Base-by-base conservation (phyloP, 2,329 filamentous ascomycete species). In the Geosmithia flava region DNA sequence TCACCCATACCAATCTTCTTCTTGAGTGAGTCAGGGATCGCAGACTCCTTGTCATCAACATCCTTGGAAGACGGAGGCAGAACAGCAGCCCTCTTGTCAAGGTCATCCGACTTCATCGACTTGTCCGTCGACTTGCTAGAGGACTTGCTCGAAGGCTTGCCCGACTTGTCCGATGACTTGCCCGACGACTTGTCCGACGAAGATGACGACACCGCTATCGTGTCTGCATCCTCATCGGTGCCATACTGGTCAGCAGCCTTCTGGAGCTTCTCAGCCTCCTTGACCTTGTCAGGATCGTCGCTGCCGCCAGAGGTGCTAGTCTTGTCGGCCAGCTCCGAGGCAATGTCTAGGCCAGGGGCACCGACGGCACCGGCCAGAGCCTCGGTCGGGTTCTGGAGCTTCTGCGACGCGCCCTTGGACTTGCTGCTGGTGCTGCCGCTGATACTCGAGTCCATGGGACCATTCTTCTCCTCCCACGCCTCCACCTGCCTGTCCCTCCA, bases 401-500 rank as follows among this genome's bases (percentile, higher is more conserved):
- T 51, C 39, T 57, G 50, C 48, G 60, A 54, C 44, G 23, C 8
- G 20, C 15, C 17, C 27, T 45, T 37, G 33, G 33, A 5, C 33
- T 11, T 37, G 33, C 11, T 13, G 44, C 29, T 45, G n/a, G 13
- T 44, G 42, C 20, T 42, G 41, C 41, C 20, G 41, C 1, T 19
- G 41, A 11, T 42, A 13, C 41, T 42, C 13, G 20, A 19, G 23
- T 27, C 23, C 23, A 27, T 27, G 23, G 23, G 23, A 5, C 20
- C 20, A 20, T 42, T 37, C 48, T 72, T 65, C 52, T 65, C 64
- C 47, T 70, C 68, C 58, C 73, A 80, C 3, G 67, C 58, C 20
- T 56, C 59, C 42, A 76, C 57, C 54, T 72, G 58, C 37, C 62
- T 50, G 1, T 70, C 65, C 40, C 77, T 68, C 53, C 59, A 68